Percentiles rank a stretch among this genome's conserved stretches.
Conservation (phyloP, 2,329 filamentous ascomycete genomes). For the Hymenoscyphus salicellus region DNA sequence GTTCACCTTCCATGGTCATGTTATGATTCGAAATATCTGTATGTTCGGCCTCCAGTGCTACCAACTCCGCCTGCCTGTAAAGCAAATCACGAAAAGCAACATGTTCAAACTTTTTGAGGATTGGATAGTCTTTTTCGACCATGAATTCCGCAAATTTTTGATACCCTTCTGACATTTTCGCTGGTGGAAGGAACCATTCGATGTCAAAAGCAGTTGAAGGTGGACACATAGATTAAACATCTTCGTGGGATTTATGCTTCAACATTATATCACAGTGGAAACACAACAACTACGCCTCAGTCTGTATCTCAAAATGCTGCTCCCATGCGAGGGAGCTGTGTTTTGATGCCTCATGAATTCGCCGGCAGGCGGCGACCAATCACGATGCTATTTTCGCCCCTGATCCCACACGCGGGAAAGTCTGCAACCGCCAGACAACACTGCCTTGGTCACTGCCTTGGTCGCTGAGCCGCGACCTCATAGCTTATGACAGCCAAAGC, state of each 20-base stretch:
- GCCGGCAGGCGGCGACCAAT: background rate
- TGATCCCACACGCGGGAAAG: background rate
- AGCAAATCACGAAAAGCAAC: conserved; percentile 15
- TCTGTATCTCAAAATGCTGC: too few relatives aligned
- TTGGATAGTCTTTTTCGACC: conserved; percentile 13
- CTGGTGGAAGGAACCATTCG: background rate
- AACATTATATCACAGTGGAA: too few relatives aligned
- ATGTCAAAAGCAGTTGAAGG: too few relatives aligned
- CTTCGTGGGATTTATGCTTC: too few relatives aligned
- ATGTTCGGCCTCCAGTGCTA: conserved; percentile 10
- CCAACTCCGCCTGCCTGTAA: conserved; percentile 17
- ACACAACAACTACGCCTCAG: too few relatives aligned
- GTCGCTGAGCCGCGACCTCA: too few relatives aligned
- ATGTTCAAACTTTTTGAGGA: conserved; percentile 14
- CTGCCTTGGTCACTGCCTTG: background rate
- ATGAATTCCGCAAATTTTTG: conserved; percentile 16
- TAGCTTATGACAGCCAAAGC: too few relatives aligned
- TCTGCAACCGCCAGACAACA: background rate
- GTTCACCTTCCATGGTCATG: conserved; percentile 4
- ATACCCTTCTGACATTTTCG: conserved; percentile 4
- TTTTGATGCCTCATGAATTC: background rate
- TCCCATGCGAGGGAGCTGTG: too few relatives aligned
- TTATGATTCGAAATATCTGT: background rate
- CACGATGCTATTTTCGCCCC: background rate
- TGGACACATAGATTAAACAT: too few relatives aligned